Percentiles rank a stretch among this genome's conserved stretches.
These are phyloP conservation scores for Schizosaccharomyces cryophilus DNA, from an alignment of 805 yeast species.

Conservation along the genomic window DNA sequence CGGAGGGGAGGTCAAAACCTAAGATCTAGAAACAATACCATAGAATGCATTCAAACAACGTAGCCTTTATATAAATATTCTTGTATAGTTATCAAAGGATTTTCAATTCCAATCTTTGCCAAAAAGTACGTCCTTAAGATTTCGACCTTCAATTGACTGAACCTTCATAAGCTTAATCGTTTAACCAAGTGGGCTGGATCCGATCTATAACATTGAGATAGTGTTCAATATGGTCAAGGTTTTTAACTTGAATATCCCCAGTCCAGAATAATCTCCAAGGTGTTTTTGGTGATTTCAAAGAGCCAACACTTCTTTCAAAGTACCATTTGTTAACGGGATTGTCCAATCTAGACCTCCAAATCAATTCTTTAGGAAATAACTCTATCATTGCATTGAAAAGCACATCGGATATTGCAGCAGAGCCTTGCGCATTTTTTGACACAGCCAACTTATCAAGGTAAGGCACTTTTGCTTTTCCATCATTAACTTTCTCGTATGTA, in stretches of 20 bases:
- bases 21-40: no score
- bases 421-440: slow-evolving; percentile 57
- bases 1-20: no score
- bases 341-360: slow-evolving; percentile 71
- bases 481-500: slow-evolving; percentile 40
- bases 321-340: slow-evolving; percentile 90
- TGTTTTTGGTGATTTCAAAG: not conserved
- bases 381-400: slow-evolving; percentile 58
- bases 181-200: not conserved
- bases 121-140: no score
- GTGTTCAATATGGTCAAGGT: not conserved
- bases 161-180: not conserved
- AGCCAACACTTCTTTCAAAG: slow-evolving; percentile 2
- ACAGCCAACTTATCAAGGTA: slow-evolving; percentile 91
- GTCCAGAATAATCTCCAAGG: slow-evolving; percentile 2
- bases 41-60: no score
- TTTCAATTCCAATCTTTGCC: no score
- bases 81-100: no score
- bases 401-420: slow-evolving; percentile 81
- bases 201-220: not conserved
- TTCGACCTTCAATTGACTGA: no score
- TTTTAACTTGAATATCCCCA: not conserved
- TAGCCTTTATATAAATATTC: no score
- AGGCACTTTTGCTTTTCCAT: slow-evolving; percentile 23
- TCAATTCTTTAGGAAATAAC: slow-evolving; percentile 41